These are phyloP conservation scores for Scheffersomyces titani DNA, from an alignment of 1,139 yeast species.

Conservation along the genomic window DNA sequence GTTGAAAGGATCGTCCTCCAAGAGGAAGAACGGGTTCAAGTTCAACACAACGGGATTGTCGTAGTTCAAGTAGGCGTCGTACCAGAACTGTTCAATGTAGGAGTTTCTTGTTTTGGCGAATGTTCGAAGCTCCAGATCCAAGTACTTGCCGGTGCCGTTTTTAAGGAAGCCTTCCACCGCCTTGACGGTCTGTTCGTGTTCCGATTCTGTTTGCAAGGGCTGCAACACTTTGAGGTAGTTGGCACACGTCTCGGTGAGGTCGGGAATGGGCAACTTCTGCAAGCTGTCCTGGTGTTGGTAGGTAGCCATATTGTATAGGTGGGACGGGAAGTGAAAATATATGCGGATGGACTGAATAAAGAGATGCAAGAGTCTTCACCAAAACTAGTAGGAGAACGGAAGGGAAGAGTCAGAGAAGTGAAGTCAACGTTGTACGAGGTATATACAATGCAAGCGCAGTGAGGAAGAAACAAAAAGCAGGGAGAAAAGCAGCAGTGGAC, in stretches of 20 bases:
- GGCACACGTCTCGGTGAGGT: constrained; percentile 61
- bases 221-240: constrained; percentile 64
- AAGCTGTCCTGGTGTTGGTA: constrained; percentile 59
- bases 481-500: not conserved
- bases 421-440: not conserved
- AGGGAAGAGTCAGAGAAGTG: not conserved
- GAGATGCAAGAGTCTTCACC: not conserved
- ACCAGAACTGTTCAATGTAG: constrained; percentile 92
- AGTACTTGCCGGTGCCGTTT: constrained; percentile 56
- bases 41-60: constrained; percentile 89
- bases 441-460: not conserved
- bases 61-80: constrained; percentile 80
- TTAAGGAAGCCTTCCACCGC: constrained; percentile 63
- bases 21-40: constrained; percentile 81
- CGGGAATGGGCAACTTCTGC: constrained; percentile 76
- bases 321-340: not conserved
- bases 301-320: constrained; percentile 32
- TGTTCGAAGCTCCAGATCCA: constrained; percentile 63
- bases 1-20: constrained; percentile 91
- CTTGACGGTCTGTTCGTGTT: constrained; percentile 58
- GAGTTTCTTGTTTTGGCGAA: constrained; percentile 69
- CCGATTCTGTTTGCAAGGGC: constrained; percentile 76
- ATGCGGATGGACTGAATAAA: not conserved
- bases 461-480: not conserved
- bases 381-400: not conserved